These are phyloP conservation scores for Calonectria naviculata DNA, from an alignment of 2,329 filamentous ascomycete genomes.

Conservation along the genomic window DNA sequence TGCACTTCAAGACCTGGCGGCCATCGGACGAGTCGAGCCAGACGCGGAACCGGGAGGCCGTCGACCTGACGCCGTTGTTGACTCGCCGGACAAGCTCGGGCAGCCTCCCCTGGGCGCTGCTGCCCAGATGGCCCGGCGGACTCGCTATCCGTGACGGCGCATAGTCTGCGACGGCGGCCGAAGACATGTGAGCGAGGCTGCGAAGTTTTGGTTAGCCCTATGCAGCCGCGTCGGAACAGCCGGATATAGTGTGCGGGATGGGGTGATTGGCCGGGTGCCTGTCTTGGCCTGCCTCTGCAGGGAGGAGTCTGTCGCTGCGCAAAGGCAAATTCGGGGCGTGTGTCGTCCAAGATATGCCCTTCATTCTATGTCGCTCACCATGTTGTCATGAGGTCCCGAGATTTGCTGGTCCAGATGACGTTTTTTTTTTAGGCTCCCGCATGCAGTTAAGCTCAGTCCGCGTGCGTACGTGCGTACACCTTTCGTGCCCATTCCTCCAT, in stretches of 20 bases:
- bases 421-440: background rate
- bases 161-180: background rate
- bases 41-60: slow-evolving; percentile 64
- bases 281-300: slow-evolving; percentile 1
- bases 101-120: slow-evolving; percentile 5
- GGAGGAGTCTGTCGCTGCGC: background rate
- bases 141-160: background rate
- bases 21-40: slow-evolving; percentile 75
- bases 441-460: slow-evolving; percentile 4
- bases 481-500: background rate
- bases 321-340: background rate
- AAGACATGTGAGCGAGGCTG: slow-evolving; percentile 8
- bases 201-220: background rate
- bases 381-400: background rate
- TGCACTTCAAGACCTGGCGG: slow-evolving; percentile 88
- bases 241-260: slow-evolving; percentile 2
- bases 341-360: background rate
- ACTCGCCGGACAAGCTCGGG: slow-evolving; percentile 22
- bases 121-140: background rate
- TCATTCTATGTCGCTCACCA: background rate
- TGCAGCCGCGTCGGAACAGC: slow-evolving; percentile 2
- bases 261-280: background rate
- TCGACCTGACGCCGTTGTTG: slow-evolving; percentile 43
- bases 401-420: background rate
- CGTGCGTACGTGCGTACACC: slow-evolving; percentile 4